Percentiles rank a stretch among this genome's conserved stretches.
Conservation (phyloP, 129 eudicot genomes). For the Flaveria ramosissima region DNA sequence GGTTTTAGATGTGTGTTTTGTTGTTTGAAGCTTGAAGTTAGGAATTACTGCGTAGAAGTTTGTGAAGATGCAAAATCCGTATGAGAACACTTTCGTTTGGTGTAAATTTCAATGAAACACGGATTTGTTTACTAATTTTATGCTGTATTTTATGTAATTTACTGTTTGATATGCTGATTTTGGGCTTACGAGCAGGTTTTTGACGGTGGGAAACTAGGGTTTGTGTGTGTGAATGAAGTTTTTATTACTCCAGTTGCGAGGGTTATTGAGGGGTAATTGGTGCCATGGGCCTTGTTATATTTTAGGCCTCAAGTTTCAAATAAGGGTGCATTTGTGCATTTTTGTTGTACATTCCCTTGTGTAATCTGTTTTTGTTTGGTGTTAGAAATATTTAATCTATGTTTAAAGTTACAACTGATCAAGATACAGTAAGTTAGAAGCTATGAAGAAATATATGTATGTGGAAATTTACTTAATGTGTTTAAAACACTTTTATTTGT, state of each 20-base stretch:
- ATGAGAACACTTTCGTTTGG: conserved; percentile 13
- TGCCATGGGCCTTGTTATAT: conserved; percentile 11
- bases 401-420: not conserved
- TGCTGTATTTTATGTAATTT: not conserved
- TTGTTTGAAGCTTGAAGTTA: conserved; percentile 16
- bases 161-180: conserved; percentile 14
- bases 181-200: conserved; percentile 12
- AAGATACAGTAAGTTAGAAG: not conserved
- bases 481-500: conserved; percentile 14
- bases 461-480: not conserved
- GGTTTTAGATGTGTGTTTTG: conserved; percentile 1
- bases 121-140: not conserved
- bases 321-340: not conserved
- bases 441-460: not conserved
- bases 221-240: conserved; percentile 21
- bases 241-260: not conserved
- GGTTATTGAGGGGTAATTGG: not conserved
- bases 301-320: not conserved
- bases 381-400: conserved; percentile 1
- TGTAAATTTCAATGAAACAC: not conserved
- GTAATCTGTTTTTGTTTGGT: not conserved
- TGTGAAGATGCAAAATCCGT: not conserved
- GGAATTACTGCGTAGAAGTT: not conserved
- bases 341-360: not conserved
- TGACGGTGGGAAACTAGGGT: conserved; percentile 35